Base-by-base conservation (phyloP, 352 stramenopile species). In the Phytophthora pisi region DNA sequence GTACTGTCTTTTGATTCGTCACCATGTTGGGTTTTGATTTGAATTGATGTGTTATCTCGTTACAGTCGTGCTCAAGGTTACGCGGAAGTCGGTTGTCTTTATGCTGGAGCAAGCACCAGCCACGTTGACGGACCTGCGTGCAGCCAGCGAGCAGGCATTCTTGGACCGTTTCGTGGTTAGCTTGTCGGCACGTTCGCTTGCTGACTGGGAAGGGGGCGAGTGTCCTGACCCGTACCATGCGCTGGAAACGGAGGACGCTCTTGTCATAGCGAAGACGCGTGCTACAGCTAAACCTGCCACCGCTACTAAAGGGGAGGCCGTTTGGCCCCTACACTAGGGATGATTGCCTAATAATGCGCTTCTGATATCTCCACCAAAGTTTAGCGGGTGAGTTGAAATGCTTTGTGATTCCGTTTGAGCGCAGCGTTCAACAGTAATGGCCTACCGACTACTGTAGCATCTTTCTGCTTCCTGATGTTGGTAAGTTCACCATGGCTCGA, bases 61-160 rank as follows among this genome's bases (percentile, higher is more conserved):
- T 46, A 9, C 57, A 94, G 88, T 89, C 24, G 86, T 96, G 43
- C 74, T 96, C 36, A 91, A 92, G 51, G 79, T 79, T 24, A 92
- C 83, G 10, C 69, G 83, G 4, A 86, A 82, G 30, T 79, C 89
- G 24, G 74, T 90, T 9, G 38, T 57, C 0, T 79, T 83, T 51
- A 92, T 92, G 49, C 70, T 96, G 23, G 69, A 75, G 11, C 79
- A 90, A 31, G 72, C 69, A 4, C 88, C 86, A 13, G 61, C 61
- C 51, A 80, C 76, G 26, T 70, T 94, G 42, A 73, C 75, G 42
- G 81, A 93, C 15, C 66, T 96, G 18, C 75, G 74, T 20, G 63
- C 61, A 38, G 82, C 75, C 13, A 84, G 71, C 11, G 81, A 93
- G 20, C 74, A 78, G 31, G 86, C 87, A 2, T 84, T 86, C 53